Base-by-base conservation (phyloP, 495 filamentous ascomycete species). In the Sphaerosporella brunnea region DNA sequence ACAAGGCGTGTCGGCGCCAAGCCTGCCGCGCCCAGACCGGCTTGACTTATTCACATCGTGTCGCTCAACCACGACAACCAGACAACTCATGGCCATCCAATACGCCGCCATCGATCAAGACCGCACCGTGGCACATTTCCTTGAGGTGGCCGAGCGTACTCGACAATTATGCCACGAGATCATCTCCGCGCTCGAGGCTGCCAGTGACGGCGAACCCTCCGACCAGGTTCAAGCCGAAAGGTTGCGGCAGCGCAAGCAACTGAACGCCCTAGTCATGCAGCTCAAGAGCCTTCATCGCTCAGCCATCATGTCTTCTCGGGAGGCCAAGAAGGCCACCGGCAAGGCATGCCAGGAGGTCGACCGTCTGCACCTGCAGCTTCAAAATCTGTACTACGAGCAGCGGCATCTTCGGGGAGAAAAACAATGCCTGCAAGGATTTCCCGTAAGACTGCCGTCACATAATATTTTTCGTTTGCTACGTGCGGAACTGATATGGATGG, bases 321-420 rank as follows among this genome's bases (percentile, higher is more conserved):
- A 86, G 47, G 93, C 87, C 26, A 97, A 96, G 61, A 72, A 78
- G 43, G 67, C 73, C 54, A 95, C 92, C 7, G 79, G 81, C 23
- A 84, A 94, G 60, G 81, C 78, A 24, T 76, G 88, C 20, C 79
- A 84, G 60, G 86, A 94, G 63, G 83, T 95, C 45, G 90, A 97
- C 59, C 73, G 77, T 44, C 69, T 96, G 49, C 87, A 95, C 66
- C 73, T 97, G 16, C 79, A 92, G 60, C 69, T 96, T 23, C 87
- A 96, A 62, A 97, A 97, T 62, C 69, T 97, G 20, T 88, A 92
- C 64, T 97, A 97, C 62, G 90, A 97, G 63, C 85, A 94, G 62
- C 71, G 82, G 49, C 83, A 94, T 65, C 67, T 97, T 49, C 74
- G 78, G 38, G 83, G 84, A 19, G 92, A 97, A 64, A 53, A 96